phyloP scores from a whole-genome alignment of 2,329 filamentous ascomycete genomes.

The Aureobasidium sp. region DNA sequence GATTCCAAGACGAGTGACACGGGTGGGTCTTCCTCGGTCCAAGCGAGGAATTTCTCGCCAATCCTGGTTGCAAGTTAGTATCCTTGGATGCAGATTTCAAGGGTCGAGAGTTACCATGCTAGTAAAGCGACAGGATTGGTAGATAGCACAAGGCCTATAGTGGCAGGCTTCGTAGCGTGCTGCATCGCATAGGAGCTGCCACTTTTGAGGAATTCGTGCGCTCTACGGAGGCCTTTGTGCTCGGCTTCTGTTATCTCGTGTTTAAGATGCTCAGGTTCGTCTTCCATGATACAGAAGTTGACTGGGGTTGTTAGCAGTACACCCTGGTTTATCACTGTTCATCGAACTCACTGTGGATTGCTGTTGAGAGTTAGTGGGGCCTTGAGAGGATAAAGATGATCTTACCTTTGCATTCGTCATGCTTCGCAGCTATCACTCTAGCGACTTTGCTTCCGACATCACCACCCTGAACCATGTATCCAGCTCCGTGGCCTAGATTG shows the following conservation, averaged over 20 bases:
- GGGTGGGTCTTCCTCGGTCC: conserved; percentile 39
- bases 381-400: not conserved
- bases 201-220: conserved; percentile 27
- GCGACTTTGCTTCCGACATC: conserved; percentile 44
- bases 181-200: conserved; percentile 43
- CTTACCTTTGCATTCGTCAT: conserved; percentile 40
- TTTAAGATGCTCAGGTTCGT: conserved; percentile 15
- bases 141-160: conserved; percentile 46
- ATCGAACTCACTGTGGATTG: not conserved
- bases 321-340: too few relatives aligned
- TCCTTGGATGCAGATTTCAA: too few relatives aligned
- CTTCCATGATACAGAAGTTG: conserved; percentile 18
- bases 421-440: conserved; percentile 32
- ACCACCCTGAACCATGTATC: conserved; percentile 49
- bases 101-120: conserved; percentile 32
- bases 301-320: not conserved
- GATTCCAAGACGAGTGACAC: conserved; percentile 37
- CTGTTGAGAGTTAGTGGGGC: not conserved
- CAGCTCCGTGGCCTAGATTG: conserved; percentile 41
- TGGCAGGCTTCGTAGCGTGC: conserved; percentile 47
- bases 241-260: conserved; percentile 27
- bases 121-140: conserved; percentile 48
- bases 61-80: conserved; percentile 29
- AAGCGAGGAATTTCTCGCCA: conserved; percentile 48
- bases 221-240: conserved; percentile 26